Evolutionary conservation across 257 asterid species (phyloP), one percentile per base, ranked within the genome.

Genomic region (Scutellaria barbata): DNA sequence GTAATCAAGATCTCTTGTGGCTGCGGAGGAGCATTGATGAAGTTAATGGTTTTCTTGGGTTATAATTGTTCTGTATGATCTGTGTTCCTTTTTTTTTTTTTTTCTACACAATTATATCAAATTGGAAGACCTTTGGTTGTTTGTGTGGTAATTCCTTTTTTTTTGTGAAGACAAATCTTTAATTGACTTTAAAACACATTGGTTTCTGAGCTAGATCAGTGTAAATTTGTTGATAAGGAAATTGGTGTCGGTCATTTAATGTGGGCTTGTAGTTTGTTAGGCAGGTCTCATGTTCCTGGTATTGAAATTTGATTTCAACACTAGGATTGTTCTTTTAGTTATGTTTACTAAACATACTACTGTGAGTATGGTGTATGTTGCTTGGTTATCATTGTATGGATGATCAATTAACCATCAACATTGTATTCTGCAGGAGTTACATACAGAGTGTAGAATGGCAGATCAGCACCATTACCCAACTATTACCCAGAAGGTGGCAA

Each of bases 401-500:
- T 68, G 22, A 40, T 37, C 10, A 12, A n/a, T 56, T 75, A 58
- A 79, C 17, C 57, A 17, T 66, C 22, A 17, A 67, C 37, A 46
- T 72, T 66, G 5, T 45, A 40, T 64, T 33, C 60, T 61, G 69
- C 64, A 68, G 82, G 76, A 69, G 66, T 52, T 77, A 42, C 58
- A 39, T 56, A 3, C 0, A 13, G 39, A 77, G 47, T 46, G 58
- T 46, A 74, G 40, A 20, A 89, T 91, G 97, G 88, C 88, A 3
- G 97, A 89, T 43, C 86, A 88, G 72, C 76, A 65, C 69, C 84
- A 73, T 59, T 79, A 67, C 76, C 96, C 98, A 1, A 63, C 89
- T 46, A 79, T 86, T 37, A 65, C 86, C 62, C 95, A 85, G 81
- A 89, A 88, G 81, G 81, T 87, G 12, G 95, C 96, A 70, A 84